Evolutionary conservation across 2,329 filamentous ascomycete genomes (phyloP), one percentile per base, ranked within the genome.

Genomic region (Apiospora pterosperma): DNA sequence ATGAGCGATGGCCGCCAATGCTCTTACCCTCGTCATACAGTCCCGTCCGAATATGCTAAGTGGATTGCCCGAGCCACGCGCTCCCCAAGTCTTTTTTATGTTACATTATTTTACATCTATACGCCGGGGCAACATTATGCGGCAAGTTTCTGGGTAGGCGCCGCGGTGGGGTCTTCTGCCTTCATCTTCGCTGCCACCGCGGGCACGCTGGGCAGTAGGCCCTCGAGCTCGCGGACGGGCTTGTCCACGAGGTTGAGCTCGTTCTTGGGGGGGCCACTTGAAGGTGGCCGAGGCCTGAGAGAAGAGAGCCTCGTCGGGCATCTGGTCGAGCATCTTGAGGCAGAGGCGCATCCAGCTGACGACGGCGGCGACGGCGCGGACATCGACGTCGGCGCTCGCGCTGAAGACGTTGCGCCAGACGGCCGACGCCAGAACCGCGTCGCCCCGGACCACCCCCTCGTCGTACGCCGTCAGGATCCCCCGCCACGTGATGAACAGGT

Each of bases 391-490:
- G 59, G 79, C 77, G 41, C 76, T 72, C 25, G 87, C 92, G 80
- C 95, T 93, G 83, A 93, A 97, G 64, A 99, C 75, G 78, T 98
- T 98, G 73, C 96, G 86, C 96, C 96, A 99, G 59, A 99, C 83
- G 10, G 96, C 96, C 48, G 91, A 84, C 4, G 90, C 92, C 16
- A 96, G 83, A 64, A 92, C 86, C 16, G 91, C 89, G 75, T 96
- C 92, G 11, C 91, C 90, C 76, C 89, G 90, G 69, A 89, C 83
- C 55, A 96, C 75, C 0, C 91, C 92, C 80, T 96, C 92, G 75
- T 96, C 92, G 76, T 94, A 96, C 1, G 93, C 92, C 8, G 93
- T 85, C 25, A 97, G 83, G 63, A 94, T 82, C 36, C 94, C 96
- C 64, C 96, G 89, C 92, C 95, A 99, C 79, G 97, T 93, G 66